These are phyloP conservation scores for Ricinus communis DNA, from an alignment of 345 rosid genomes.

Conservation along the genomic window DNA sequence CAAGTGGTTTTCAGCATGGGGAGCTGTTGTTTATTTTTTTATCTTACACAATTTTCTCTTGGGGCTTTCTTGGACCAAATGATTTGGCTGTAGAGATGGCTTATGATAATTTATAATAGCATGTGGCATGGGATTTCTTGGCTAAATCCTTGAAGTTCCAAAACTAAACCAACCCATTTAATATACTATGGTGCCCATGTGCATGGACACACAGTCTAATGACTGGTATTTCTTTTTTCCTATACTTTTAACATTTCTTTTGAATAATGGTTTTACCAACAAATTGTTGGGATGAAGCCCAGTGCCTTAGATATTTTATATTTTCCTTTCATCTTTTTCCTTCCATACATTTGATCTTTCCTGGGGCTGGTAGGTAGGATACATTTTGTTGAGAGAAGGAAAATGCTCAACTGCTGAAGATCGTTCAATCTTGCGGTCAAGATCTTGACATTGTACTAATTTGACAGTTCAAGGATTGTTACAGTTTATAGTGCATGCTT, in stretches of 20 bases:
- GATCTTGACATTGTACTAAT: background rate
- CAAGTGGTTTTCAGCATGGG: conserved; percentile 3
- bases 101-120: background rate
- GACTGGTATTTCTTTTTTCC: too few species aligned
- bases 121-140: background rate
- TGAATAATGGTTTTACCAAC: background rate
- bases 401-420: background rate
- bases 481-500: too few species aligned
- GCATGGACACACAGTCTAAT: background rate
- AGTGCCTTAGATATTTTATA: too few species aligned
- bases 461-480: background rate
- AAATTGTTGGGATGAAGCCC: background rate
- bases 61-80: conserved; percentile 2
- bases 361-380: too few species aligned
- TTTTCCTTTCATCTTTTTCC: too few species aligned
- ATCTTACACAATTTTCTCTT: background rate
- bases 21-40: background rate
- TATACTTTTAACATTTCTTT: background rate
- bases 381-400: background rate
- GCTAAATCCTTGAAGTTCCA: background rate
- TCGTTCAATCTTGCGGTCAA: background rate
- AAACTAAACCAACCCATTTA: background rate
- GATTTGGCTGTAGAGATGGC: background rate
- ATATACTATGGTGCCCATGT: background rate
- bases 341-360: too few species aligned